Evolutionary conservation across 495 filamentous ascomycete genomes (phyloP).

Genomic region (Neurospora tetraspora): DNA sequence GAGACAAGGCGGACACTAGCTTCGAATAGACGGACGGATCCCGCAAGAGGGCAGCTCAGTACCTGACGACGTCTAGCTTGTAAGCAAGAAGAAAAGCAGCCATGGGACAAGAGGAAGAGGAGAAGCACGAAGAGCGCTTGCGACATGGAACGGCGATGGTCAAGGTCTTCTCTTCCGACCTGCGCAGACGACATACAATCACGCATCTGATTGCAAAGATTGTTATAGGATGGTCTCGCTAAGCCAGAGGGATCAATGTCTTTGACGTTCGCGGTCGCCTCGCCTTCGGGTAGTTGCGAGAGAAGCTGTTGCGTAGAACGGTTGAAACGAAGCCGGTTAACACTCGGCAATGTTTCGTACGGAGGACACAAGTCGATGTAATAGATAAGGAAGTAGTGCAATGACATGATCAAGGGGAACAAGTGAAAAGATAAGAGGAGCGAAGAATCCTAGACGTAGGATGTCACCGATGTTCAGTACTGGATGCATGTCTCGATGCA

Average conservation of each 20-base stretch:
- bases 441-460: too few relatives aligned
- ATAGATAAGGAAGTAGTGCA: background rate
- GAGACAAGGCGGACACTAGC: background rate
- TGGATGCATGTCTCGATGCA: background rate
- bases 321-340: background rate
- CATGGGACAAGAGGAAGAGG: background rate
- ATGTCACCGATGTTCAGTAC: too few relatives aligned
- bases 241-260: accelerated
- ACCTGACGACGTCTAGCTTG: background rate
- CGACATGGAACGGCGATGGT: background rate
- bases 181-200: background rate
- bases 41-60: too few relatives aligned
- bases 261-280: background rate
- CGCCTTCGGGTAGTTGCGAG: background rate
- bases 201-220: background rate
- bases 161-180: background rate
- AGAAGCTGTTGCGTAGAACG: background rate
- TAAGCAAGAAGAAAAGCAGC: background rate
- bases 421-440: too few relatives aligned
- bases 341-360: background rate
- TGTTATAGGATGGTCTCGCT: background rate
- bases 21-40: background rate
- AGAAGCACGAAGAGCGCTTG: background rate
- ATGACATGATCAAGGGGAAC: too few relatives aligned
- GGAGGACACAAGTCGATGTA: background rate